phyloP scores from a whole-genome alignment of 2,329 filamentous ascomycete species.

The Cylindrodendrum hubeiense region DNA sequence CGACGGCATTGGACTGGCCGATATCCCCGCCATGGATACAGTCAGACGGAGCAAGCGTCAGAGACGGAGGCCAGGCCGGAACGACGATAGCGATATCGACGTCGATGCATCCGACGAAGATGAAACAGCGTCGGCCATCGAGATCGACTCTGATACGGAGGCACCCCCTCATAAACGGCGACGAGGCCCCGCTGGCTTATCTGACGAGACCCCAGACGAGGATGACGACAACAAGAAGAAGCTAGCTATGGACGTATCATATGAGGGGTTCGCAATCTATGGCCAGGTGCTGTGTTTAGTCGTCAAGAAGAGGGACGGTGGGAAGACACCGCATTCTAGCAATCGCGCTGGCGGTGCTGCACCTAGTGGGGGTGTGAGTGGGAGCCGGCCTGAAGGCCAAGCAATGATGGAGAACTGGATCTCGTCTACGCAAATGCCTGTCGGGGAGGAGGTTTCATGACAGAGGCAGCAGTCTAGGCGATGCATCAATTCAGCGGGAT shows the following conservation, averaged over 20 bases:
- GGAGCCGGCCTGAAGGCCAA: slow-evolving; percentile 62
- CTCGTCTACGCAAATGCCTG: slow-evolving; percentile 77
- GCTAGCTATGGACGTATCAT: slow-evolving; percentile 84
- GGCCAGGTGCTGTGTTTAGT: slow-evolving; percentile 92
- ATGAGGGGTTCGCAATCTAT: slow-evolving; percentile 97
- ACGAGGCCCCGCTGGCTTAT: slow-evolving; percentile 46
- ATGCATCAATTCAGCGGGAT: slow-evolving; percentile 17
- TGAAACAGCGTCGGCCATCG: slow-evolving; percentile 51
- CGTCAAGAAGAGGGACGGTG: slow-evolving; percentile 79
- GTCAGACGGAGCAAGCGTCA: slow-evolving; percentile 46
- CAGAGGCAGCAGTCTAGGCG: not conserved
- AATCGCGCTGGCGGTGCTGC: slow-evolving; percentile 45
- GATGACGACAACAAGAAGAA: slow-evolving; percentile 93
- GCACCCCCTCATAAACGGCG: slow-evolving; percentile 61
- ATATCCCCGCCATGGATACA: slow-evolving; percentile 49
- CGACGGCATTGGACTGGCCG: slow-evolving; percentile 45
- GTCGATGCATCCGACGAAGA: slow-evolving; percentile 49
- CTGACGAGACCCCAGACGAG: slow-evolving; percentile 47
- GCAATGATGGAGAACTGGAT: slow-evolving; percentile 90
- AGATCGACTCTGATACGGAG: slow-evolving; percentile 54
- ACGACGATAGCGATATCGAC: slow-evolving; percentile 51
- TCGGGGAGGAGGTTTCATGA: slow-evolving; percentile 51
- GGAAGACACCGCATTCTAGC: slow-evolving; percentile 53
- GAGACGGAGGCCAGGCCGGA: slow-evolving; percentile 41
- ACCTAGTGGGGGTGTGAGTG: slow-evolving; percentile 43